Base-by-base conservation (phyloP, 2,329 filamentous ascomycete species). In the Phialophora macrospora region DNA sequence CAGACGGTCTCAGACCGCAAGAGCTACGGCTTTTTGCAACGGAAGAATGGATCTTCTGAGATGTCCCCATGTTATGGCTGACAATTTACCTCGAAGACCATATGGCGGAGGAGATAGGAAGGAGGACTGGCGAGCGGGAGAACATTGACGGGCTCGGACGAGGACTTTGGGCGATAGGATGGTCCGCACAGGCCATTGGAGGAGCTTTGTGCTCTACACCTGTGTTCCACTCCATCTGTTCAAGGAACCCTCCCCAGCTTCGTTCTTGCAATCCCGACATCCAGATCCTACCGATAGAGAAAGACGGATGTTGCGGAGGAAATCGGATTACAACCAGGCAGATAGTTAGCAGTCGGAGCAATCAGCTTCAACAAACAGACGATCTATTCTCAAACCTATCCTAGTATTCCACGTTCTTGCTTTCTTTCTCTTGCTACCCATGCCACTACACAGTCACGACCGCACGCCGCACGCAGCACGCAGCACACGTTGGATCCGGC, bases 191-290 rank as follows among this genome's bases (percentile, higher is more conserved):
- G 38, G 59, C 59, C 41, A 62, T 62, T 62, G 59, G 59, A 62
- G 49, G 59, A 62, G 59, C n/a, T 49, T 30, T 56, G 65, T 51
- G 49, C 65, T 67, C 62, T 67, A 67, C 65, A 67, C 65, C 62
- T 58, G 51, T 56, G 52, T 62, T 28, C 22, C 9, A 11, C 17
- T 51, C 24, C 6, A 14, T 51, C 48, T 26, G 24, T 22, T 14
- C 48, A 51, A 8, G 48, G 48, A 12, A 51, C 12, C 24, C 9
- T 12, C 14, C 26, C 24, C 20, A 26, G 20, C 20, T 11, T 24
- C 22, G 2, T 26, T 17, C 3, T 26, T 17, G 48, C 38, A 22
- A 51, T 26, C 48, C 48, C 26, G 22, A 14, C 48, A 2, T 14
- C 12, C 20, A 51, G 20, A 51, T 51, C 20, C 48, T 32, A 58